Base-by-base conservation (phyloP, 2,329 filamentous ascomycete species). In the Alternaria atra region DNA sequence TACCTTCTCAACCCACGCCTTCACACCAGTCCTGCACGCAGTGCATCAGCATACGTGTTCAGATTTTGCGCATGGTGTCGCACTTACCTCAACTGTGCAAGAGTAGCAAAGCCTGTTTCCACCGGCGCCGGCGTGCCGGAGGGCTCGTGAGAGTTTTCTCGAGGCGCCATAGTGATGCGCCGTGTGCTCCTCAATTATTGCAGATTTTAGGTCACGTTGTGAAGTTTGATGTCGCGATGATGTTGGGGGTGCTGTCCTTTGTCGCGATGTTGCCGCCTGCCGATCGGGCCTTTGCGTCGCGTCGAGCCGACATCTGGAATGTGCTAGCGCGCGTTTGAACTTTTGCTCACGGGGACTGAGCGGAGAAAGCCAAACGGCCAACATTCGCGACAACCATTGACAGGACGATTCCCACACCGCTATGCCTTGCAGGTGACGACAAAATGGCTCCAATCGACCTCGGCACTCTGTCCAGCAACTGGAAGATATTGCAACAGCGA, bases 51-150 rank as follows among this genome's bases (percentile, higher is more conserved):
- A 65, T 69, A 60, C 68, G 73, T 70, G 60, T 62, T 46, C 15
- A 55, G 52, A 61, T 20, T 27, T 74, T 67, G 72, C 71, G 78
- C 55, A 58, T 60, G 40, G 44, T 67, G 58, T 73, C 65, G 64
- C 69, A 81, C 88, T 73, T 84, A 92, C 91, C 87, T 87, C 70
- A 98, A 85, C 30, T 93, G 94, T 71, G 93, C 90, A 64, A 95
- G 83, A 35, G 93, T 97, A 69, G 94, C 93, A 75, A 89, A 90
- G 57, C 93, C 91, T 77, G 90, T 96, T 79, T 94, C 87, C 32
- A 87, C 83, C 54, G 86, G 86, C 65, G 85, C 84, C 44, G 86
- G 86, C 40, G 85, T 87, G 71, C 81, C 83, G 47, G 79, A 79
- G 61, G 80, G 81, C 73, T 87, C 86, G 59, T 83, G 80, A 37